These are phyloP conservation scores for Entomortierella lignicola DNA, from an alignment of 192 early-diverging fungal species.

Conservation along the genomic window DNA sequence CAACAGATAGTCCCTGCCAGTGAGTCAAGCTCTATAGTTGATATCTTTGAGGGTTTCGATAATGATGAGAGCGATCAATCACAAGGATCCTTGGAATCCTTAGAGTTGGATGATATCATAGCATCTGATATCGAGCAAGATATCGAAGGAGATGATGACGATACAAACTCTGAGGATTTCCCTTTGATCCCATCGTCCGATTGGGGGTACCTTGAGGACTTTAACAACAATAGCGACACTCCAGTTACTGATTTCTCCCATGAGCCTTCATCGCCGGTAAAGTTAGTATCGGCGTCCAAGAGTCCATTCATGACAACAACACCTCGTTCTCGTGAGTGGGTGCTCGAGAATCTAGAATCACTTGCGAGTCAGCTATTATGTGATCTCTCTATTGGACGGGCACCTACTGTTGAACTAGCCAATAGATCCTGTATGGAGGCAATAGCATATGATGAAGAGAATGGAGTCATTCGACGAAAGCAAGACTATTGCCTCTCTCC, in stretches of 20 bases:
- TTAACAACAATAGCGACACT: background rate
- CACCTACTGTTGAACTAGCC: constrained; percentile 4
- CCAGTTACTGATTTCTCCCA: background rate
- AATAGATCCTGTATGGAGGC: background rate
- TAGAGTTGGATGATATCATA: background rate
- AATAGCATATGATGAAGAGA: constrained; percentile 17
- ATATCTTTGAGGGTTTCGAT: background rate
- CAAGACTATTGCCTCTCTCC: background rate
- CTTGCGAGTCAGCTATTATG: constrained; percentile 11
- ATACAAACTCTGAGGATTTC: too few relatives aligned
- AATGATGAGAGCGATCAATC: too few relatives aligned
- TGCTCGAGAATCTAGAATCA: constrained; percentile 19
- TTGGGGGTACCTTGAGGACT: background rate
- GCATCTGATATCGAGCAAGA: too few relatives aligned
- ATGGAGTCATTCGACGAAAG: constrained; percentile 24
- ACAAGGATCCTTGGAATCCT: too few relatives aligned
- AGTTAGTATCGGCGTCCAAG: background rate
- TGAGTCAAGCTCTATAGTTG: background rate
- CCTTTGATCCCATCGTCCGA: background rate
- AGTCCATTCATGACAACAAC: constrained; percentile 17
- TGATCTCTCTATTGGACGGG: constrained; percentile 1
- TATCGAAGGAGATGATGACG: too few relatives aligned
- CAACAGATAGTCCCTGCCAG: too few relatives aligned
- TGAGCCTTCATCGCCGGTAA: too few relatives aligned
- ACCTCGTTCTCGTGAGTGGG: constrained; percentile 16